Evolutionary conservation across 305 asterid genomes (phyloP), one percentile per base, ranked within the genome.

Genomic region (Fraxinus nigra): DNA sequence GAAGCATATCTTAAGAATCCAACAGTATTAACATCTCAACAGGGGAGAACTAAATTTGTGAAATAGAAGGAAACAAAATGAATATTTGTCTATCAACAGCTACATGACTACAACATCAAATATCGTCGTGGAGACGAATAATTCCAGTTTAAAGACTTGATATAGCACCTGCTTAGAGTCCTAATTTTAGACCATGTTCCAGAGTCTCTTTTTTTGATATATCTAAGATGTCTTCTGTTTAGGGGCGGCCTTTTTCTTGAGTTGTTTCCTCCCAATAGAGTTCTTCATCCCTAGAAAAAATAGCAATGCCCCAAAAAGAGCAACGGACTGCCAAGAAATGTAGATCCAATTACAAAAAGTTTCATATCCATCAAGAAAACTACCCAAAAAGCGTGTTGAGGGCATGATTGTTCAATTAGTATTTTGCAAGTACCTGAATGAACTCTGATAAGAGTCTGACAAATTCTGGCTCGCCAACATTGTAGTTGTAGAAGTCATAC

Each of bases 261-360:
- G 89, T 78, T 88, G 92, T 86, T 81, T 92, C 89, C 96, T 87
- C 10, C 80, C 26, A 65, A 92, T 89, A 6, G 98, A 85, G 81
- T 72, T 90, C 89, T 90, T 94, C 98, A 94, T 91, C 67, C 95
- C 98, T 2, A 92, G 77, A 89, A 91, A 93, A 84, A 86, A 94
- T 18, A 94, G 83, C 92, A 94, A 82, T 7, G 97, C 97, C 13
- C 98, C 98, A 38, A 35, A 86, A 35, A 35, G 38, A 8, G 97
- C 93, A 74, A 79, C 85, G 20, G 88, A 70, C 98, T 93, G 89
- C 86, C 75, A 83, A 72, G 35, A 69, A 86, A 84, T 18, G 34
- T 14, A 46, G 16, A 80, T 7, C 46, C 34, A 82, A 75, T 82
- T 74, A 78, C 56, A n/a, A 40, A 2, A 22, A 72, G 26, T 79